phyloP scores from a whole-genome alignment of 2,329 filamentous ascomycete species.

The Penicillium sp. region DNA sequence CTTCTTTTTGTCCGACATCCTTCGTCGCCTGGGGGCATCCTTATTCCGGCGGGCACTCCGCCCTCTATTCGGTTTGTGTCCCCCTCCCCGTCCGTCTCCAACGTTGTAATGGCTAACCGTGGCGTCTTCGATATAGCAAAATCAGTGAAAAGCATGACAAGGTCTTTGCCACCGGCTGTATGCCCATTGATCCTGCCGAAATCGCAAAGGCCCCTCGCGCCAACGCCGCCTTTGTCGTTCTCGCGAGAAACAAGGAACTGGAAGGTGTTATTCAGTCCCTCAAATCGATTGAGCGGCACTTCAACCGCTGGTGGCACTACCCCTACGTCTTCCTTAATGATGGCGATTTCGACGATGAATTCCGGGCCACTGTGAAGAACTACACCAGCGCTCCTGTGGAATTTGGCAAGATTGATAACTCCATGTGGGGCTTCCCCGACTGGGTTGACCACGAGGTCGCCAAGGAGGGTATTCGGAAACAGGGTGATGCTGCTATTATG shows the following conservation, averaged over 20 bases:
- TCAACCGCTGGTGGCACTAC: conserved; percentile 98
- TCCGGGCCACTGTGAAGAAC: conserved; percentile 81
- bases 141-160: conserved; percentile 98
- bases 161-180: conserved; percentile 87
- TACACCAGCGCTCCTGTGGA: conserved; percentile 85
- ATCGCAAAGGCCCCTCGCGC: conserved; percentile 59
- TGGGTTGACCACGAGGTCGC: conserved; percentile 94
- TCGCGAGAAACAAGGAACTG: conserved; percentile 92
- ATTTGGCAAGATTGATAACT: conserved; percentile 85
- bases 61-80: conserved; percentile 75
- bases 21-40: conserved; percentile 70
- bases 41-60: conserved; percentile 83
- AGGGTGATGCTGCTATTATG: conserved; percentile 97
- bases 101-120: conserved; percentile 15
- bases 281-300: conserved; percentile 96
- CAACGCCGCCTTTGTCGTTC: conserved; percentile 92
- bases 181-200: conserved; percentile 66
- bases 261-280: conserved; percentile 94
- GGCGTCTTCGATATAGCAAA: conserved; percentile 55
- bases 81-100: background rate
- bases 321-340: conserved; percentile 98
- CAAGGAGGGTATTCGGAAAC: conserved; percentile 92
- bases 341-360: conserved; percentile 90
- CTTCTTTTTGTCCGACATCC: conserved; percentile 86
- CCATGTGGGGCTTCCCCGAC: conserved; percentile 94